Evolutionary conservation across 768 basidiomycete species (phyloP), one percentile per base, ranked within the genome.

Genomic region (Lactifluus rugatus): DNA sequence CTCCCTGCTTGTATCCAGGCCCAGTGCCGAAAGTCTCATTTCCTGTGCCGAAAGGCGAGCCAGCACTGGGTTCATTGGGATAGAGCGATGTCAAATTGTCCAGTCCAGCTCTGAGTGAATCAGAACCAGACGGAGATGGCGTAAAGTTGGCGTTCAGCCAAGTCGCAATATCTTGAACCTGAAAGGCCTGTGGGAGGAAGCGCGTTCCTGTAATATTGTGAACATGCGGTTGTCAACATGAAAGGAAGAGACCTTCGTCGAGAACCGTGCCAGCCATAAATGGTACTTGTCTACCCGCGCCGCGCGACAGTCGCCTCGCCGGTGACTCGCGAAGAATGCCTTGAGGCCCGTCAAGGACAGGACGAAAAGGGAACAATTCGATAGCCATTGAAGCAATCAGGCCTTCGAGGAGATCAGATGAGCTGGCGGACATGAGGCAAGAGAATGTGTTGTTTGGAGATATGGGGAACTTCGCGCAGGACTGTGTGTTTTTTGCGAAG

Each of bases 11-110:
- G 62, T 67, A 77, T 10, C 69, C 67, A 21, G 65, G 54, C n/a
- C 68, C 68, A 13, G 75, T 62, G 0, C 77, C 77, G 58, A 78
- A 79, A 0, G 76, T 75, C 23, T 75, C 63, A 58, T 73, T 70
- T 5, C 78, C 77, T 2, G 78, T 79, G 13, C 69, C 70, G 60
- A 72, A 80, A 0, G 79, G 79, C 0, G 75, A 74, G 2, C 79
- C 79, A 31, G 70, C 58, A 14, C 74, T 65, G 21, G 78, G 74
- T 36, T 68, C 65, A 54, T 76, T 67, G 0, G 77, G 77, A 62
- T 80, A 79, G 2, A 76, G 61, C 19, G 73, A 55, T 0, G 76
- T 57, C 0, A 77, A 28, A 14, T 56, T 60, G 7, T 70, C 62
- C 2, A 68, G 61, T 1, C 68, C 69, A 2, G 49, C 49, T 36